These are phyloP conservation scores for Phaeosphaeria sp. DNA, from an alignment of 2,329 filamentous ascomycete species.

Conservation along the genomic window DNA sequence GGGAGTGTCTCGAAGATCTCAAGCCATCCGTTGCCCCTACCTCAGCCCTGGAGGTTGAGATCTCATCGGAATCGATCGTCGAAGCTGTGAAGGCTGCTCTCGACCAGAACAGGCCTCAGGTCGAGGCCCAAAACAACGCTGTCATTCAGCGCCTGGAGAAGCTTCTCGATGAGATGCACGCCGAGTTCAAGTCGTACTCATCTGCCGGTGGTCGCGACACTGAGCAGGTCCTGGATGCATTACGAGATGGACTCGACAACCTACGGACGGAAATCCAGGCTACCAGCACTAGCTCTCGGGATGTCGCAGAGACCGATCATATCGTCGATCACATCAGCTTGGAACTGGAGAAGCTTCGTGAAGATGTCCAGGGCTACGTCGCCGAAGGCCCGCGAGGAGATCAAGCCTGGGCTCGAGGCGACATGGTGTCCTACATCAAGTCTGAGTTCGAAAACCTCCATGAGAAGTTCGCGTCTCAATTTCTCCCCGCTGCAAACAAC, in stretches of 20 bases:
- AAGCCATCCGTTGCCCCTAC: conserved; percentile 55
- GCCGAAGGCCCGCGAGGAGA: conserved; percentile 53
- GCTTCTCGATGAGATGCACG: conserved; percentile 66
- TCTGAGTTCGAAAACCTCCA: conserved; percentile 68
- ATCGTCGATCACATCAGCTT: conserved; percentile 73
- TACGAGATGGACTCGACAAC: conserved; percentile 85
- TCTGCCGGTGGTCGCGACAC: conserved; percentile 81
- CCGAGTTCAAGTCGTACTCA: conserved; percentile 78
- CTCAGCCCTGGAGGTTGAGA: conserved; percentile 50
- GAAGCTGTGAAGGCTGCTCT: conserved; percentile 64
- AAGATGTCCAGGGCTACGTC: conserved; percentile 63
- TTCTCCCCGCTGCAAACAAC: conserved; percentile 38
- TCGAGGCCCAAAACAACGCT: conserved; percentile 63
- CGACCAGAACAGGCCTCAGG: conserved; percentile 59
- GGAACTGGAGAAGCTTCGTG: conserved; percentile 70
- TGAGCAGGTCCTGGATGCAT: conserved; percentile 85
- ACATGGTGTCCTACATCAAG: conserved; percentile 59
- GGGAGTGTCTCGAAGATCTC: conserved; percentile 85
- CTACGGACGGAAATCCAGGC: conserved; percentile 80
- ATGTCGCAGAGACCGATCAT: conserved; percentile 75
- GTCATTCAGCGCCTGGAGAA: conserved; percentile 67
- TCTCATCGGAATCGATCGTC: conserved; percentile 61
- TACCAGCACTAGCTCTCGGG: conserved; percentile 77
- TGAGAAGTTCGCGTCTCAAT: conserved; percentile 61
- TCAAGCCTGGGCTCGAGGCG: conserved; percentile 49